Percentiles rank a stretch among this genome's conserved stretches.
Conservation (phyloP, 306 rosid species). For the Myrica gale region DNA sequence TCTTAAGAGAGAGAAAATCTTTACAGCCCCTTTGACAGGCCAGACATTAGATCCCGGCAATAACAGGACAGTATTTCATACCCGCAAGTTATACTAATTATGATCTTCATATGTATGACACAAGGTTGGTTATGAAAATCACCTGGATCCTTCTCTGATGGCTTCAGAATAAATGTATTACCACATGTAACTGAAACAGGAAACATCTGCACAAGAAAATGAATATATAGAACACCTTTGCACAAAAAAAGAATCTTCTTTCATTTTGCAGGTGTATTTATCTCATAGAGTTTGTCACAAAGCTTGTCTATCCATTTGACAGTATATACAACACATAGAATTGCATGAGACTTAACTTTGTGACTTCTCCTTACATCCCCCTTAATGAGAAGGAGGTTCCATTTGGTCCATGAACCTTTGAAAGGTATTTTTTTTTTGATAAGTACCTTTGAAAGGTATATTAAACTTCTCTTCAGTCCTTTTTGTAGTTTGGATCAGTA, state of each 20-base stretch:
- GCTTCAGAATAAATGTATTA: slow-evolving; percentile 64
- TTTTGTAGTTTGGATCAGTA: no score
- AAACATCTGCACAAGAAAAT: slow-evolving; percentile 50
- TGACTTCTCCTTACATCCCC: background rate
- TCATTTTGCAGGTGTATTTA: background rate
- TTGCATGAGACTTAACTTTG: background rate
- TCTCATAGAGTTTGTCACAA: background rate
- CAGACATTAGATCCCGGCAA: background rate
- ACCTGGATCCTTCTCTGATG: slow-evolving; percentile 75
- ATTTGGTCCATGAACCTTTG: background rate
- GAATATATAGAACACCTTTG: background rate
- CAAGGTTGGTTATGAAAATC: slow-evolving; percentile 16
- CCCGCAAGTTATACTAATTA: background rate
- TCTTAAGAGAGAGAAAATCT: background rate
- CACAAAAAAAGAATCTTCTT: background rate
- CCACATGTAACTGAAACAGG: slow-evolving; percentile 65
- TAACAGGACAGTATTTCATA: background rate
- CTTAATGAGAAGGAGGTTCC: background rate
- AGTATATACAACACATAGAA: background rate
- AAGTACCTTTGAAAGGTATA: background rate
- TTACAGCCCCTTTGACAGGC: background rate
- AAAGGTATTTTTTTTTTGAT: no score
- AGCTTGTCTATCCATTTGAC: no score
- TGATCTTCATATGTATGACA: no score
- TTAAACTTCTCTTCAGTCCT: no score